phyloP scores from a whole-genome alignment of 371 early-diverging fungal species.

The Batkoa obscura region DNA sequence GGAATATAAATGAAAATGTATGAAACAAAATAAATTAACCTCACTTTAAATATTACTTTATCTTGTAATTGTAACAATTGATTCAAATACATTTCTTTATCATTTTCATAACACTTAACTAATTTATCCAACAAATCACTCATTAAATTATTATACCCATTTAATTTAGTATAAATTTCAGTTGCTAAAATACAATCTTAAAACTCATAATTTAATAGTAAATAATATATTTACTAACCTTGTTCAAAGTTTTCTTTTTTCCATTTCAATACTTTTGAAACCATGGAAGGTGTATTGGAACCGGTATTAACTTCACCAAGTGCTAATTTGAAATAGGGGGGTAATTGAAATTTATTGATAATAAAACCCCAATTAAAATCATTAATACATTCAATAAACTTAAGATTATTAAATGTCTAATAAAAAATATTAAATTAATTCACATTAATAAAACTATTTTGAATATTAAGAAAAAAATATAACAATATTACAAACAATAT shows the following conservation, averaged over 20 bases:
- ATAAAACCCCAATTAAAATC: slow-evolving; percentile 45
- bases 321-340: slow-evolving; percentile 47
- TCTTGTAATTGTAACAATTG: not conserved
- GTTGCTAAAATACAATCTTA: not conserved
- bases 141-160: not conserved
- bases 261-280: slow-evolving; percentile 74
- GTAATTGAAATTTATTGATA: slow-evolving; percentile 40
- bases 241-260: slow-evolving; percentile 38
- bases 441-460: no score
- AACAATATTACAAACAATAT: no score
- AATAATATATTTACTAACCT: slow-evolving; percentile 13
- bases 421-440: not conserved
- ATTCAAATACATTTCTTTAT: not conserved
- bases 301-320: slow-evolving; percentile 88
- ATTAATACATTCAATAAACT: not conserved
- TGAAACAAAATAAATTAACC: not conserved
- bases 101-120: not conserved
- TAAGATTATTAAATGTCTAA: not conserved
- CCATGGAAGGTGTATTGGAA: slow-evolving; percentile 80
- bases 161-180: not conserved
- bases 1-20: not conserved
- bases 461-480: no score
- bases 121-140: not conserved
- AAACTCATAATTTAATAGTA: not conserved
- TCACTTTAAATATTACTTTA: not conserved